These are phyloP conservation scores for Backusella liffmaniae DNA, from an alignment of 192 early-diverging fungal genomes.

Conservation along the genomic window DNA sequence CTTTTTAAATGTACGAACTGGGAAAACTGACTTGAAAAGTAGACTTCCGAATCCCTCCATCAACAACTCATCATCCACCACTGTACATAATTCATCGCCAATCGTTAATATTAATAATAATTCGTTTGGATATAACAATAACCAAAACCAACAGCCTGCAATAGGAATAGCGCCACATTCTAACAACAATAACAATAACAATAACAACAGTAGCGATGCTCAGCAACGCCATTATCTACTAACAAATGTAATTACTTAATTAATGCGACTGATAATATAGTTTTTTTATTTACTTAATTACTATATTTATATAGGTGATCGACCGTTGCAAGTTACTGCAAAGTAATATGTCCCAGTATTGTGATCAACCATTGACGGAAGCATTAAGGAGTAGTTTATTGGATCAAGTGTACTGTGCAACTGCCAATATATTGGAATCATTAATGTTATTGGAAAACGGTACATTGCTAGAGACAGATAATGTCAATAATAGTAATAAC, in stretches of 20 bases:
- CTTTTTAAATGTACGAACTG: background rate
- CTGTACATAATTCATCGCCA: background rate
- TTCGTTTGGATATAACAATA: background rate
- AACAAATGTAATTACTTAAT: background rate
- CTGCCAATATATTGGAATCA: background rate
- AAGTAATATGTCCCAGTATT: background rate
- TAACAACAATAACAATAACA: background rate
- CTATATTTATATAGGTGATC: background rate
- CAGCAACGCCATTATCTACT: background rate
- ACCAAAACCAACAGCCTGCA: background rate
- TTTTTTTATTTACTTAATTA: background rate
- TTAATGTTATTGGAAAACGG: background rate
- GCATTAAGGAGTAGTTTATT: slow-evolving; percentile 1
- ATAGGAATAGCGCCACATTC: background rate
- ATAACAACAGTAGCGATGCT: background rate
- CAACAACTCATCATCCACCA: background rate
- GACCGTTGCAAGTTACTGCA: background rate
- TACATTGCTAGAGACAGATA: background rate
- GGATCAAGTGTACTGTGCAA: background rate
- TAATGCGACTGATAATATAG: background rate
- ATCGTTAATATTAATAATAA: background rate
- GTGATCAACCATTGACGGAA: background rate
- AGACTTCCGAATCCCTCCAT: background rate
- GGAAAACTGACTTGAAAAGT: background rate
- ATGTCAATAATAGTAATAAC: background rate